Evolutionary conservation across 495 filamentous ascomycete species (phyloP), one percentile per base, ranked within the genome.

Genomic region (Immersiella caudata): DNA sequence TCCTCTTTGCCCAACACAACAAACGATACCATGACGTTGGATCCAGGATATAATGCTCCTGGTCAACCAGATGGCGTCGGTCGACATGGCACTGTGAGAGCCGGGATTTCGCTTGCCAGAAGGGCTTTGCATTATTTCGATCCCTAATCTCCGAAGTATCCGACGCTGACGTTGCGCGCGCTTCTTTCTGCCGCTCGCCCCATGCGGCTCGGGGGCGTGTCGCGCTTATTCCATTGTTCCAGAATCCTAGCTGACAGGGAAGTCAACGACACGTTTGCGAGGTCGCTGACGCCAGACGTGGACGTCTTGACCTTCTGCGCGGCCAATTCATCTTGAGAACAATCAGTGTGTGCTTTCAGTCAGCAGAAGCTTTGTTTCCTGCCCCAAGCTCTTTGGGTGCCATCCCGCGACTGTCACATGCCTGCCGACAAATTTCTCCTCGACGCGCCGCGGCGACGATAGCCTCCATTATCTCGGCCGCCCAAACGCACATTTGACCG

Each of bases 71-170:
- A 16, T 5, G 0, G 9, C 20, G 16, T 33, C 16, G 26, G 29
- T 60, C 29, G 26, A 18, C 14, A 35, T 9, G 26, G 6, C 16
- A 29, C 26, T 18, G 40, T 46, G 40, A 33, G 27, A 33, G 27
- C 25, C 57, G 20, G 57, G 60, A 33, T 52, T 21, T 20, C 55
- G n/a, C 46, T 20, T 64, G 62, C 51, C 18, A 2, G 25, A n/a
- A 55, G 16, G 52, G n/a, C 20, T 26, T 14, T 55, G 52, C 24
- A 46, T 55, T 16, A 16, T 46, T 25, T 40, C 33, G 26, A 49
- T 21, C 14, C 46, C 24, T 57, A 65, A 65, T 65, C 63, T 65
- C 63, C 63, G 63, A 56, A 46, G 63, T 52, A 57, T 65, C 63
- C 63, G 63, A 65, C 63, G 63, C 63, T 65, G 52, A 65, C 63